Base-by-base conservation (phyloP, 164 flowering plant species). In the Dillenia turbinata region DNA sequence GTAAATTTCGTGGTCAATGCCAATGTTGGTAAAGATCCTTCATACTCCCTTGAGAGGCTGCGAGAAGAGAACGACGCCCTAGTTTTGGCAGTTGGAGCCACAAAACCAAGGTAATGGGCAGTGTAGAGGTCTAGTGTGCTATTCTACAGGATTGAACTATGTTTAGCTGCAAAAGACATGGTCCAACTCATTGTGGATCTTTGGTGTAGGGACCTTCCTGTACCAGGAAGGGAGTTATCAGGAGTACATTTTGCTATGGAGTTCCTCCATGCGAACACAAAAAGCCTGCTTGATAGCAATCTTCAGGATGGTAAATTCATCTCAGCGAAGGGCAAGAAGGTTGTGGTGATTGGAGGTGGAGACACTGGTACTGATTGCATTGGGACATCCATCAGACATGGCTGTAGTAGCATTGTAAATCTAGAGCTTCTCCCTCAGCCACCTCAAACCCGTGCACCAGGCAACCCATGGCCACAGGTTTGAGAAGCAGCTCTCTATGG, bases 391-490 rank as follows among this genome's bases (percentile, higher is more conserved):
- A 82, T 95, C 49, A 81, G 99, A 2, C 99, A 95, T 73, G 99
- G 96, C 33, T 95, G 99, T 73, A 77, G 69, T 13, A 77, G 70
- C 65, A 47, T 95, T n/a, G 71, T 86, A 9, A 95, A 95, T 75
- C 75, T 95, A 12, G 99, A 95, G 77, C 96, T 95, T 71, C 90
- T 92, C 16, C 94, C 99, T 12, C 63, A 78, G 76, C 97, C 97
- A 49, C 99, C 99, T 16, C 71, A 19, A 55, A 79, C 84, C 45
- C 77, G 99, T 61, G 94, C 99, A 59, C 82, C 92, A 4, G 96
- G 92, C 61, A 95, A 95, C 76, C 99, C 99, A 53, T 95, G 99
- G 99, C 99, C 99, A 51, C 99, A 94, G 96, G 99, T 91, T 59
- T 11, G 62, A 13, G 9, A 44, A 26, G 44, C 46, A 14, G 43